Evolutionary conservation across 768 basidiomycete species (phyloP).

Genomic region (Kwoniella pini): DNA sequence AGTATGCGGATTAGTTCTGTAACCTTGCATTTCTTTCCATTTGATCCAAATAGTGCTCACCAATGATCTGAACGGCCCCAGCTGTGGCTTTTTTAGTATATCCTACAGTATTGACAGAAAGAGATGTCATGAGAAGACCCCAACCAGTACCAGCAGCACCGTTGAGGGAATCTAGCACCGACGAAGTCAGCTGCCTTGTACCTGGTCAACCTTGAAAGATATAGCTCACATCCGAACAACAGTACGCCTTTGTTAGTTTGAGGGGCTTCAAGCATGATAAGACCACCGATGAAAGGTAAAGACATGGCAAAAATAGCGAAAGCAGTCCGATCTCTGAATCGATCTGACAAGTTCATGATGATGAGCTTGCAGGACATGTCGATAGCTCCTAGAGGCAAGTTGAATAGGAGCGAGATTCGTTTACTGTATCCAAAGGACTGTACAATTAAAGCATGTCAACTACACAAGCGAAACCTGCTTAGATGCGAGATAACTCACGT

Average conservation of each 20-base stretch:
- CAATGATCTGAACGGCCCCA: constrained; percentile 29
- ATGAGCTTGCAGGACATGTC: constrained; percentile 22
- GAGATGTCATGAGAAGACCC: constrained; percentile 27
- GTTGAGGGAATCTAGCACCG: constrained; percentile 13
- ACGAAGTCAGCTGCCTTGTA: background rate
- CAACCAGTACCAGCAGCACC: constrained; percentile 28
- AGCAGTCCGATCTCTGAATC: constrained; percentile 25
- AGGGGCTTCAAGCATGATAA: constrained; percentile 30
- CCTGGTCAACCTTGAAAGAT: background rate
- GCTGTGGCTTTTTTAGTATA: constrained; percentile 34
- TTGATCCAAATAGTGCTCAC: constrained; percentile 1
- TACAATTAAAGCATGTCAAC: background rate
- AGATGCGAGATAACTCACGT: constrained; percentile 10
- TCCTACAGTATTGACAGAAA: constrained; percentile 29
- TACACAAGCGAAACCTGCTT: background rate
- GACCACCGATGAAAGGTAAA: constrained; percentile 29
- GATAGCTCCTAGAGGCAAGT: constrained; percentile 22
- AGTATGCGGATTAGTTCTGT: no score
- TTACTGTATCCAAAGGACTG: constrained; percentile 9
- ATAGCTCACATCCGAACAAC: constrained; percentile 27
- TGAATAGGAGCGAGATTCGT: constrained; percentile 24
- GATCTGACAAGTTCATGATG: constrained; percentile 33
- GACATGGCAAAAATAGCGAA: constrained; percentile 28
- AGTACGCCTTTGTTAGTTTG: constrained; percentile 25
- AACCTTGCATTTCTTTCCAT: no score